phyloP scores from a whole-genome alignment of 371 early-diverging fungal genomes.

The Haplosporangium sp. region DNA sequence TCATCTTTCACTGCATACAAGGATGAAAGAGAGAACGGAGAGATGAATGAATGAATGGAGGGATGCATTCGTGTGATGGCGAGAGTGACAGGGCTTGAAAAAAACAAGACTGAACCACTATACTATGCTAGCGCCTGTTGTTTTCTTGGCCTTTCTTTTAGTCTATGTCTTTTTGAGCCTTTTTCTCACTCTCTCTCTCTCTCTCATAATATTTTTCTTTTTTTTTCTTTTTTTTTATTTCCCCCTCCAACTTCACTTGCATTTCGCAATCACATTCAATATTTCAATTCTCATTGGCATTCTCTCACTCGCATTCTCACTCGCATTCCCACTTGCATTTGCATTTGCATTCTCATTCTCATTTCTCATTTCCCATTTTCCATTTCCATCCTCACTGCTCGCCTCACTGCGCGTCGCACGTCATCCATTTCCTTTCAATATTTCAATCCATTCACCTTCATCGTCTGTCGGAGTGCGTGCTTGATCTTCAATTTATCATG shows the following conservation, averaged over 20 bases:
- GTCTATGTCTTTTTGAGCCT: not conserved
- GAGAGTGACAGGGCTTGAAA: too few species aligned
- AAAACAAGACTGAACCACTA: not conserved
- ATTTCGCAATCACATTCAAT: not conserved
- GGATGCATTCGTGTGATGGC: too few species aligned
- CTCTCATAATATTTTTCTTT: not conserved
- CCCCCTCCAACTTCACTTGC: not conserved
- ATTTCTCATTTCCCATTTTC: not conserved
- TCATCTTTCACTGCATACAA: too few species aligned
- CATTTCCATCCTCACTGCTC: not conserved
- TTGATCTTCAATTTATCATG: slow-evolving; percentile 3
- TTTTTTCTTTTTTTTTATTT: slow-evolving; percentile 1
- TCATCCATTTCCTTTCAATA: not conserved
- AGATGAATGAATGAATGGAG: too few species aligned
- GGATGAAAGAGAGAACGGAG: too few species aligned
- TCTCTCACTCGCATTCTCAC: not conserved
- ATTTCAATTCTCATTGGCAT: not conserved
- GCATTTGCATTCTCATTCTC: not conserved
- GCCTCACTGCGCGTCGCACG: not conserved
- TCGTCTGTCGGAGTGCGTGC: not conserved
- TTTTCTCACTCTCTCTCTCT: not conserved
- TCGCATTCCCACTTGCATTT: not conserved
- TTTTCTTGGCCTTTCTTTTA: not conserved
- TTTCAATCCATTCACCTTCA: not conserved
- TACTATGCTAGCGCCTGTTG: not conserved